Evolutionary conservation across 78 protist species (phyloP).

Genomic region (Dictyostelium brefeldianum): DNA sequence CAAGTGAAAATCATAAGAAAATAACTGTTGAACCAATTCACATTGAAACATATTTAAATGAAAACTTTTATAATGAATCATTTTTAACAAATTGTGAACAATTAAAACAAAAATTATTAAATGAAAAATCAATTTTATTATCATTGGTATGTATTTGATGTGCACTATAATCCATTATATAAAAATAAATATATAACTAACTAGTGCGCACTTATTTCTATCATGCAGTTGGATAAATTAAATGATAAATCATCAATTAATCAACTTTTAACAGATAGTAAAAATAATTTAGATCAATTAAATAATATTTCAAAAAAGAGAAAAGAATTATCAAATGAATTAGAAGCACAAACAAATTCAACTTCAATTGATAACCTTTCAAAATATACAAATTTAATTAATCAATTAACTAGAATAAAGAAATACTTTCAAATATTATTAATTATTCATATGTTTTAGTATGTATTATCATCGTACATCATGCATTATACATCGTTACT

Average conservation of each 20-base stretch:
- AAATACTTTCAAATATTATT: slow-evolving; percentile 47
- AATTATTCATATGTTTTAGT: slow-evolving; percentile 53
- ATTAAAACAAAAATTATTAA: slow-evolving; percentile 22
- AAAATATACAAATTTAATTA: slow-evolving; percentile 55
- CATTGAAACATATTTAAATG: slow-evolving; percentile 11
- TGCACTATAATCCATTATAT: too few relatives aligned
- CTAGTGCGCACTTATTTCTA: too few relatives aligned
- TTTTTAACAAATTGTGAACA: neutral
- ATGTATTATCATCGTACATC: too few relatives aligned
- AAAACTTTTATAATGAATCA: slow-evolving; percentile 41
- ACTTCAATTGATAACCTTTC: slow-evolving; percentile 25
- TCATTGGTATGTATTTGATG: slow-evolving; percentile 11
- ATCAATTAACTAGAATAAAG: slow-evolving; percentile 66
- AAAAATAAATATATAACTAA: too few relatives aligned
- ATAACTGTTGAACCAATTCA: slow-evolving; percentile 10
- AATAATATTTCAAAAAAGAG: neutral
- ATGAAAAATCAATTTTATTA: slow-evolving; percentile 19
- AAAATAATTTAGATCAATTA: neutral
- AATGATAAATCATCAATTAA: neutral
- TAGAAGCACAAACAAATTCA: slow-evolving; percentile 8
- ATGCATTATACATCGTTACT: too few relatives aligned
- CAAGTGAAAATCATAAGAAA: neutral
- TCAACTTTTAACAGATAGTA: neutral
- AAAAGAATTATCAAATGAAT: neutral
- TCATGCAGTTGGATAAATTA: neutral